These are phyloP conservation scores for Dictyostelium capitatum DNA, from an alignment of 78 protist genomes.

Conservation along the genomic window DNA sequence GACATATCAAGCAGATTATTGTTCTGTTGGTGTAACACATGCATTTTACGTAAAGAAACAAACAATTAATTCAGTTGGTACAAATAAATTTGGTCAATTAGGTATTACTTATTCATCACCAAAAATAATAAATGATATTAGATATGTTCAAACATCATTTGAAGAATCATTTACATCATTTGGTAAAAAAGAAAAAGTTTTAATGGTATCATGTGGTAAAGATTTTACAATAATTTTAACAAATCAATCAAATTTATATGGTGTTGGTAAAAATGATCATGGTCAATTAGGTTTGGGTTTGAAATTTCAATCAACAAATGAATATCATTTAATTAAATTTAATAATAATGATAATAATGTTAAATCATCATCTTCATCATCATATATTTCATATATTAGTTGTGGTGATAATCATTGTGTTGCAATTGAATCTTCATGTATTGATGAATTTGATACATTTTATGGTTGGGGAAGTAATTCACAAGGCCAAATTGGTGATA, in stretches of 20 bases:
- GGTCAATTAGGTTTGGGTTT: constrained; percentile 57
- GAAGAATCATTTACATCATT: not conserved
- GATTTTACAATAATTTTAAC: not conserved
- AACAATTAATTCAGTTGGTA: not conserved
- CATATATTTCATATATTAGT: not conserved
- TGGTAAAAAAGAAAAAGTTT: not conserved
- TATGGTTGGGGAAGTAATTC: constrained; percentile 6
- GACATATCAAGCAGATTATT: not conserved
- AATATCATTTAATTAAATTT: not conserved
- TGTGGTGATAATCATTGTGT: constrained; percentile 30
- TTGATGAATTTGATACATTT: no score
- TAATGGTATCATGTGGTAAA: constrained; percentile 60
- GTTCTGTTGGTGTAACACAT: not conserved
- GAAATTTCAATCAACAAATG: not conserved
- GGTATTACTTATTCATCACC: not conserved
- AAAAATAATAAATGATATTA: not conserved
- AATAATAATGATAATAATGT: not conserved
- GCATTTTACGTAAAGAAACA: not conserved
- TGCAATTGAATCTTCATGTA: not conserved
- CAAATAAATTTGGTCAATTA: constrained; percentile 9
- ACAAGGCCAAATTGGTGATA: constrained; percentile 1
- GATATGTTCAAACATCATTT: no score
- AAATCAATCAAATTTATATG: not conserved
- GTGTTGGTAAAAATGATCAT: constrained; percentile 36
- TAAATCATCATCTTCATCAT: not conserved